Base-by-base conservation (phyloP, 768 basidiomycete genomes). In the Suillus cothurnatus region DNA sequence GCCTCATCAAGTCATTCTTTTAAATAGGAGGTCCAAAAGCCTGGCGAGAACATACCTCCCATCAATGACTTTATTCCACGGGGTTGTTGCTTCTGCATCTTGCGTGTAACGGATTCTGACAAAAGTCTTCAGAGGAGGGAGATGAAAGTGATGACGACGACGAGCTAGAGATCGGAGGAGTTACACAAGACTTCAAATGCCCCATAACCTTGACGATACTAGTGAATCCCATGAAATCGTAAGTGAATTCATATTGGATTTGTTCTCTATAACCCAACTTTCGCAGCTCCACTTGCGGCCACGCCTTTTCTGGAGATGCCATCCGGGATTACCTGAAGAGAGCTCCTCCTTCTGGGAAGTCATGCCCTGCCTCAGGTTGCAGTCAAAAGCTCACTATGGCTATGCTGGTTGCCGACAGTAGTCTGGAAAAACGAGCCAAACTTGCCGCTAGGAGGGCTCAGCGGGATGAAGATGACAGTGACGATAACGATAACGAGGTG, bases 121-220 rank as follows among this genome's bases (percentile, higher is more conserved):
- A 61, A 53, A 9, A n/a, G 47, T 47, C 14, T 41, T 17, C 55
- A 95, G 94, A 95, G 84, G 82, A 85, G 49, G 92, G 87, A 12
- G 93, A 94, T 67, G 88, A 84, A 36, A 92, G 90, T 62, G 92
- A 92, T 64, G 88, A 89, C 61, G 95, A 96, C 38, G 92, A 95
- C 61, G 96, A 97, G 15, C 77, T 99, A 38, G 91, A 95, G 76
- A 81, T 97, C 59, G 96, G 96, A 61, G 95, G 94, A 31, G 84
- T 89, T 34, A 91, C 88, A 7, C 91, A 93, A 71, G 89, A 88
- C 70, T 94, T 89, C 81, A 90, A 87, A 63, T 97, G 95, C 69
- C 95, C 95, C 2, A 79, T 99, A 59, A 88, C 91, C 1, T 80
- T 95, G 52, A 84, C 80, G 3, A 74, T 82, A 17, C 82, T 94